Base-by-base conservation (phyloP, 129 eudicot genomes). In the Sambucus nigra region DNA sequence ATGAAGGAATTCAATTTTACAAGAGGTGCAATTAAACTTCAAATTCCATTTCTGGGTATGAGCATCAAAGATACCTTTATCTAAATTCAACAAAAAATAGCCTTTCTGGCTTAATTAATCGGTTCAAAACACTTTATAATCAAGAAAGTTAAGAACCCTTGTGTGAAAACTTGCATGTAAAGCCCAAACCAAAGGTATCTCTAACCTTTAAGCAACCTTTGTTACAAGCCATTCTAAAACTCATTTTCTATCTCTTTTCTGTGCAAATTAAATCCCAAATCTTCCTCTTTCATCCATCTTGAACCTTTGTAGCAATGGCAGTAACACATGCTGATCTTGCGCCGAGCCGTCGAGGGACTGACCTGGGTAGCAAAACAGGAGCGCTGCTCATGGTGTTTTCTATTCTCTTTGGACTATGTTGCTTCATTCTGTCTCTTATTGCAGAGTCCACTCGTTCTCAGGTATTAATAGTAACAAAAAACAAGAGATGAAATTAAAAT, bases 191-290 rank as follows among this genome's bases (percentile, higher is more conserved):
- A 39, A 64, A 47, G 45, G 96, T 78, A 88, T 89, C 71, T 78
- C 86, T 70, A 63, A 54, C 76, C 76, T 79, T 79, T 84, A 91
- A 91, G 98, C 82, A 91, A 91, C 94, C 95, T 91, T 79, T 91
- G 79, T 69, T 68, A 69, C 95, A 91, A 91, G 95, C 82, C 63
- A 91, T 85, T 71, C 95, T 74, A 81, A 69, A 77, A 67, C 59
- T 38, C 72, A 47, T 27, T 22, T n/a, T 55, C 66, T 42, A 32
- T 53, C 57, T 39, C 44, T 20, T 9, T 18, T 27, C 33, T 38
- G 40, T 52, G 14, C 38, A 57, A 33, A 57, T 38, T 40, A 24
- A 45, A 25, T 35, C 41, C 25, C 23, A 26, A 29, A 51, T 50
- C n/a, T 42, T 44, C 31, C n/a, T 55, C 54, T 44, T 18, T 31